Evolutionary conservation across 1,284 basidiomycete species (phyloP).

Genomic region (Ganoderma sp.): DNA sequence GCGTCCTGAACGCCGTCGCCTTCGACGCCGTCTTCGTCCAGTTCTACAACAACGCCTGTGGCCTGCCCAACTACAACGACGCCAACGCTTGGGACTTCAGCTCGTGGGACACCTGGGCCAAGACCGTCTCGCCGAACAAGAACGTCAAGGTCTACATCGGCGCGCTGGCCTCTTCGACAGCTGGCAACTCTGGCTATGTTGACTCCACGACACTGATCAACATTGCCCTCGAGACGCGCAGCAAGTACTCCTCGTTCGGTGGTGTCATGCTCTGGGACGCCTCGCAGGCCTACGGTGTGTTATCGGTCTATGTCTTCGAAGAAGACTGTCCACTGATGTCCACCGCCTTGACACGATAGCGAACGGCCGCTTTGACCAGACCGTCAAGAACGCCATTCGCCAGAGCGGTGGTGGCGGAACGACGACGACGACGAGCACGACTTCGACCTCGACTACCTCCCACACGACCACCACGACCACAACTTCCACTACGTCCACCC

Average conservation of each 20-base stretch:
- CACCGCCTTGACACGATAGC: slow-evolving; percentile 39
- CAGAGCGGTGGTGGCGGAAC: slow-evolving; percentile 41
- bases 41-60: slow-evolving; percentile 71
- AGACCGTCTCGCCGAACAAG: slow-evolving; percentile 58
- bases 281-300: slow-evolving; percentile 61
- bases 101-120: slow-evolving; percentile 68
- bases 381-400: slow-evolving; percentile 57
- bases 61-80: slow-evolving; percentile 49
- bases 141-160: slow-evolving; percentile 70
- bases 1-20: slow-evolving; percentile 56
- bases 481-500: slow-evolving; percentile 32
- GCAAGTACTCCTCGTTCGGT: slow-evolving; percentile 66
- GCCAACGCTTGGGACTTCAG: slow-evolving; percentile 56
- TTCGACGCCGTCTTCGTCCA: slow-evolving; percentile 73
- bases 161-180: slow-evolving; percentile 56
- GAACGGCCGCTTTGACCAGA: slow-evolving; percentile 57
- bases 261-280: slow-evolving; percentile 75
- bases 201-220: slow-evolving; percentile 50
- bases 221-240: slow-evolving; percentile 51
- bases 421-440: slow-evolving; percentile 19
- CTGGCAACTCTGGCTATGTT: slow-evolving; percentile 60
- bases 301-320: neutral
- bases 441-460: slow-evolving; percentile 33
- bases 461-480: neutral
- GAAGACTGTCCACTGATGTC: neutral